These are phyloP conservation scores for Cardamine occulta DNA, from an alignment of 345 rosid genomes.

Conservation along the genomic window DNA sequence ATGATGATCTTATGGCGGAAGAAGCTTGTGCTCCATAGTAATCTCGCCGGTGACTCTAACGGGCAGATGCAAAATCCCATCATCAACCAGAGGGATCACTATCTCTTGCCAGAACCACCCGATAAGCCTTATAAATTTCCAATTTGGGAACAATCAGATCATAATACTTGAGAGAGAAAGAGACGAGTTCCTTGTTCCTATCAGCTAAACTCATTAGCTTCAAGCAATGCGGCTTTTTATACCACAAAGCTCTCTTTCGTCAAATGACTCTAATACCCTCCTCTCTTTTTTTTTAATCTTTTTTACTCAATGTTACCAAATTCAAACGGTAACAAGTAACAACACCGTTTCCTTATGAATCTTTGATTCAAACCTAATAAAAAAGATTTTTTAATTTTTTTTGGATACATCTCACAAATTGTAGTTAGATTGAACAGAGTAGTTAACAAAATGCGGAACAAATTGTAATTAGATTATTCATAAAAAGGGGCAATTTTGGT, in stretches of 20 bases:
- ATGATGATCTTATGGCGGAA: conserved; percentile 95
- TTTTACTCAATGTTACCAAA: not conserved
- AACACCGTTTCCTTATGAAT: not conserved
- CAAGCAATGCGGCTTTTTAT: conserved; percentile 22
- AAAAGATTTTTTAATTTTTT: no score
- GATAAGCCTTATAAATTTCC: not conserved
- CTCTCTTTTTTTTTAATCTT: no score
- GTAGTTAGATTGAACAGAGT: no score
- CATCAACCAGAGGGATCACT: conserved; percentile 45
- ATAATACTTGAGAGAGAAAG: not conserved
- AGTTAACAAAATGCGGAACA: no score
- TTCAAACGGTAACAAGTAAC: not conserved
- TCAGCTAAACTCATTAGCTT: conserved; percentile 33
- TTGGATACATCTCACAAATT: no score
- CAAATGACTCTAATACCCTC: conserved; percentile 29
- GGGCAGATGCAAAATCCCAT: conserved; percentile 92
- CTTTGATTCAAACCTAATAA: no score
- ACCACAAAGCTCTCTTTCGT: not conserved
- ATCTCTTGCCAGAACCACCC: not conserved
- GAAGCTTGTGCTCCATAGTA: conserved; percentile 95
- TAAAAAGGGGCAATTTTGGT: not conserved
- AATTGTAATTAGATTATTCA: no score
- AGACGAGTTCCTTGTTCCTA: not conserved
- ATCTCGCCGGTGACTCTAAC: conserved; percentile 82
- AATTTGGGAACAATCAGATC: not conserved